Base-by-base conservation (phyloP, 441 rosid species). In the Pelargonium citronellum region DNA sequence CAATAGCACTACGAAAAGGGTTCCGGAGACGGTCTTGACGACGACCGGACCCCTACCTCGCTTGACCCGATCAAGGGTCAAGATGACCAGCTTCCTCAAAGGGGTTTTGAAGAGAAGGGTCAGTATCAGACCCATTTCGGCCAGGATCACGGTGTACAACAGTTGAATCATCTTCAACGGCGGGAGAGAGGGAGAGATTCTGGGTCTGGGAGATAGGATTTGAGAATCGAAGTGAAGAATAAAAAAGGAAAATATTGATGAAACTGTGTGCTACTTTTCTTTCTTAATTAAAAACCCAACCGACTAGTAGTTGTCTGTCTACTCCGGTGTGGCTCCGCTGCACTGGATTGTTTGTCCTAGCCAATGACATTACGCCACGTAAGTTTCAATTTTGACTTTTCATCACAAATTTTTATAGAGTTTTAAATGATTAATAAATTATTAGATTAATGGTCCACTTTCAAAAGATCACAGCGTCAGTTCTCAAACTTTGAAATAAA, bases 21-120 rank as follows among this genome's bases (percentile, higher is more conserved):
- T 92, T 0, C 71, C 80, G 58, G 78, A 86, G 41, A 89, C 82
- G 61, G 97, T 89, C 79, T 83, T 86, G 67, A 87, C 84, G 73
- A 87, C 70, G 24, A 91, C 85, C 7, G 97, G 96, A 2, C 96
- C 98, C 60, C 88, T 79, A 10, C 96, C 98, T 22, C 93, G 89
- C 82, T 92, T 92, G 79, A 84, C 75, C 71, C 85, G 86, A 78
- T 92, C 98, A 74, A 92, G 75, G 47, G 74, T 71, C 81, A 85
- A 7, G 66, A 92, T 84, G 68, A 87, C 88, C 12, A 92, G 87
- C 79, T 89, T 92, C 22, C 96, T 74, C 41, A 92, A 79, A 41
- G 98, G 98, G 43, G 86, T 90, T 71, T 82, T 86, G 87, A 92
- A 92, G 44, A 90, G 81, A 62, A 92, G 87, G 16, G 75, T 79